A percentile compares a stretch with the other conserved stretches of the same genome.
phyloP scores from a whole-genome alignment of 495 filamentous ascomycete genomes.

The Lasiosphaeria miniovina region DNA sequence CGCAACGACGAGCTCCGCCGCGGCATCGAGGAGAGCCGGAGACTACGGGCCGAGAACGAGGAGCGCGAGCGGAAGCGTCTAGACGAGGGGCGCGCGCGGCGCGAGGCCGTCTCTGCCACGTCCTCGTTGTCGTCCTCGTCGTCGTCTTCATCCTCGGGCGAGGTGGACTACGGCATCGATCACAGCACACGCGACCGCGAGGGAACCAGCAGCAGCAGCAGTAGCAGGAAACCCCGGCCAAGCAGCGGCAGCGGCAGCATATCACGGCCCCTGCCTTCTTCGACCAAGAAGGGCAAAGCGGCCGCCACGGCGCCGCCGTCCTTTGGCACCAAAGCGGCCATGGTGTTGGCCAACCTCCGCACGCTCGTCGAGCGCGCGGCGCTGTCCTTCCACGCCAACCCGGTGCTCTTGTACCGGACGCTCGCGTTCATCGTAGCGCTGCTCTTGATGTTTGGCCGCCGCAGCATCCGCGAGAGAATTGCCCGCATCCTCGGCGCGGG shows the following conservation, averaged over 20 bases:
- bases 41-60: conserved; percentile 51
- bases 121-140: too few species aligned
- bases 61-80: conserved; percentile 45
- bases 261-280: conserved; percentile 9
- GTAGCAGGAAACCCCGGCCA: conserved; percentile 16
- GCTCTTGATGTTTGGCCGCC: conserved; percentile 69
- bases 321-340: conserved; percentile 47
- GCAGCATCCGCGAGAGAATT: conserved; percentile 71
- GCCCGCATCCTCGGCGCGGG: conserved; percentile 60
- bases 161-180: conserved; percentile 48
- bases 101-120: conserved; percentile 10
- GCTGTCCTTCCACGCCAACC: conserved; percentile 64
- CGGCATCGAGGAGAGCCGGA: conserved; percentile 58
- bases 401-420: conserved; percentile 68
- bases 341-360: conserved; percentile 53
- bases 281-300: conserved; percentile 34
- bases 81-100: conserved; percentile 43
- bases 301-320: conserved; percentile 31
- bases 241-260: background rate
- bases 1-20: conserved; percentile 56
- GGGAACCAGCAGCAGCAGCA: conserved; percentile 27
- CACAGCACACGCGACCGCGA: conserved; percentile 39
- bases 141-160: background rate
- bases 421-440: conserved; percentile 82
- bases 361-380: conserved; percentile 61